Conservation (phyloP, 148 eudicot genomes). For the Silene latifolia region DNA sequence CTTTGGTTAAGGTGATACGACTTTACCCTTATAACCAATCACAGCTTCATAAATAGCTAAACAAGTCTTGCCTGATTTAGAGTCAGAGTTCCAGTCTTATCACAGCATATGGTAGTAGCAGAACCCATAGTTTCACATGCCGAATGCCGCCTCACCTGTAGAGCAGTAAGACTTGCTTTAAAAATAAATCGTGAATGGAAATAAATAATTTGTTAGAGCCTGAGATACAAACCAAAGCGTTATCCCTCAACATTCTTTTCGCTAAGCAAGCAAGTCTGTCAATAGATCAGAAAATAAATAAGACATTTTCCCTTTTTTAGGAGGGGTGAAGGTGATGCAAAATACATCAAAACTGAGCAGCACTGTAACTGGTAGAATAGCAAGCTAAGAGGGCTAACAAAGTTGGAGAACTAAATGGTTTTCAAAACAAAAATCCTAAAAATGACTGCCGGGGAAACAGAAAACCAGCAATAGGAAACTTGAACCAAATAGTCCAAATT, state of each 20-base stretch:
- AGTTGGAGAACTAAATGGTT: neutral
- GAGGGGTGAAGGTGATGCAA: neutral
- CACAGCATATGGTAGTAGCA: constrained; percentile 99
- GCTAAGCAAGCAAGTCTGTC: constrained; percentile 92
- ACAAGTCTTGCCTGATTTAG: constrained; percentile 63
- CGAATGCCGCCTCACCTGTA: constrained; percentile 94
- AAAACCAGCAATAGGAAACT: neutral
- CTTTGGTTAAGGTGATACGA: too few species aligned
- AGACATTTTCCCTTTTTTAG: neutral
- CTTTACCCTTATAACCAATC: neutral
- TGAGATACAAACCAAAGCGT: constrained; percentile 71
- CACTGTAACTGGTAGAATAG: neutral
- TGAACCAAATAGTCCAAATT: neutral
- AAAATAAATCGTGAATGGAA: neutral
- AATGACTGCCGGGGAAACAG: neutral
- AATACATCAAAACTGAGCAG: neutral
- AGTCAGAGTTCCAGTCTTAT: constrained; percentile 92
- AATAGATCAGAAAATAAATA: constrained; percentile 19
- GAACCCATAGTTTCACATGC: constrained; percentile 99
- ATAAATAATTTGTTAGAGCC: constrained; percentile 12
- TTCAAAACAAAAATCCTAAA: neutral
- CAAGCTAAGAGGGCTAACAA: neutral
- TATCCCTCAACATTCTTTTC: constrained; percentile 96
- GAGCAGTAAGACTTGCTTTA: neutral
- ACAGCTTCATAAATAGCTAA: neutral